These are phyloP conservation scores for Helianthus annuus DNA, from an alignment of 129 eudicot genomes.

Conservation along the genomic window HanXRQr2.0-SUNRISE NC_035436.2:188899855-188900354, in stretches of 20 bases:
- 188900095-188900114: neutral
- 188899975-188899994: constrained; percentile 3
- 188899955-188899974: constrained; percentile 32
- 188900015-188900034: neutral
- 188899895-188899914: neutral
- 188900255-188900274: no score
- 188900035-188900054: neutral
- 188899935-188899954: neutral
- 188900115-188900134: neutral
- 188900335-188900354: no score
- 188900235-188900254: no score
- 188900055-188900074: neutral
- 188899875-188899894: neutral
- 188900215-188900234: no score
- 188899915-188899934: neutral
- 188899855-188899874: no score
- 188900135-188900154: neutral
- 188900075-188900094: neutral
- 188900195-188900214: no score
- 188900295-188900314: no score
- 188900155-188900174: neutral
- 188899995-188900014: neutral
- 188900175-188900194: no score
- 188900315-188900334: no score
- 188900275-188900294: no score